phyloP scores from a whole-genome alignment of 1,284 basidiomycete species.

The Heterobasidion parviporum region DNA sequence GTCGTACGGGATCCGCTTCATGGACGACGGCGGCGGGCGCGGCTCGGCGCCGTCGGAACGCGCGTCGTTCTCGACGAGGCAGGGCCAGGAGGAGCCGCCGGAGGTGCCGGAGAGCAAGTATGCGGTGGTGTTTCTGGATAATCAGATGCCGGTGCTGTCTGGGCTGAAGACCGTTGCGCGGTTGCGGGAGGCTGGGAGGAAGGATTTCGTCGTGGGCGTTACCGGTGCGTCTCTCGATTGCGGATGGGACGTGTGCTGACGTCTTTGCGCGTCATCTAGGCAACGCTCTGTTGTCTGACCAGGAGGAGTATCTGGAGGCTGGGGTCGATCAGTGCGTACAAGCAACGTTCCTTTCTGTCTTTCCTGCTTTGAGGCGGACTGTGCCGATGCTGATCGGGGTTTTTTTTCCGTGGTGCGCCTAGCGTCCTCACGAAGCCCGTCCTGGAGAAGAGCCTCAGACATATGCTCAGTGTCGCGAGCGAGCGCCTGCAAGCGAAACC shows the following conservation, averaged over 20 bases:
- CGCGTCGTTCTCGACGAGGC: not conserved
- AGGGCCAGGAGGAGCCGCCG: constrained; percentile 7
- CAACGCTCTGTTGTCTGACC: constrained; percentile 59
- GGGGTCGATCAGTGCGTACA: constrained; percentile 65
- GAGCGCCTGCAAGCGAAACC: constrained; percentile 10
- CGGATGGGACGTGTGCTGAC: constrained; percentile 11
- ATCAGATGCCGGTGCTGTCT: constrained; percentile 81
- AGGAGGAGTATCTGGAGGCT: constrained; percentile 70
- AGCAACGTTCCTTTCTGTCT: not conserved
- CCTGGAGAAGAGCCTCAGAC: constrained; percentile 26
- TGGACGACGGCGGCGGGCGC: not conserved
- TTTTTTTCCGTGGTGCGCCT: not conserved
- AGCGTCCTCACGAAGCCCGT: constrained; percentile 30
- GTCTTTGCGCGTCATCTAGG: constrained; percentile 24
- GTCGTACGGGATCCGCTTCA: not conserved
- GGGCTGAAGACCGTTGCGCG: constrained; percentile 67
- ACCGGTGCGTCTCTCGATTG: constrained; percentile 41
- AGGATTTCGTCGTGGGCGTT: constrained; percentile 73
- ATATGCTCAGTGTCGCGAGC: constrained; percentile 24
- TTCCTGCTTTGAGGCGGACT: not conserved
- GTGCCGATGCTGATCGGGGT: not conserved
- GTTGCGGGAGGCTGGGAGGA: constrained; percentile 57
- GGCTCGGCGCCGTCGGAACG: not conserved
- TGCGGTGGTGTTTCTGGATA: constrained; percentile 78
- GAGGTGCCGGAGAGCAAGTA: constrained; percentile 27